phyloP scores from a whole-genome alignment of 2,329 filamentous ascomycete species.

The Neurospora crassa region DNA sequence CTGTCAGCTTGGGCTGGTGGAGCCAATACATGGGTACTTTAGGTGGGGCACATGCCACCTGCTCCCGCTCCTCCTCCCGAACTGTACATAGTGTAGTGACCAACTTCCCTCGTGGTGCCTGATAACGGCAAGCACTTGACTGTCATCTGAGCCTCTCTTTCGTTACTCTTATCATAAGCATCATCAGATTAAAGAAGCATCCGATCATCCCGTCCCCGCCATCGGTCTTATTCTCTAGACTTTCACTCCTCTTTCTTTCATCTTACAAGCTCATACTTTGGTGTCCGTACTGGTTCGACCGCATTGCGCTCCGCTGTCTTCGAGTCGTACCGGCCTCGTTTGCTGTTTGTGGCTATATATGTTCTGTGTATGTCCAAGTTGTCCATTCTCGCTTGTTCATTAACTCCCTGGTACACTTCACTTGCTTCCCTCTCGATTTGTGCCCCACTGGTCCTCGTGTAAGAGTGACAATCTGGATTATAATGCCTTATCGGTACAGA shows the following conservation, averaged over 20 bases:
- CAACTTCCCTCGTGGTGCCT: not conserved
- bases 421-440: not conserved
- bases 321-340: not conserved
- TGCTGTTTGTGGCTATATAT: not conserved
- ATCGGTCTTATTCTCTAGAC: not conserved
- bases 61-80: not conserved
- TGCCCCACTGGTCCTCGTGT: not conserved
- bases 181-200: not conserved
- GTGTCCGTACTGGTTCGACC: not conserved
- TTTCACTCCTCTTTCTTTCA: not conserved
- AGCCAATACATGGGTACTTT: not conserved
- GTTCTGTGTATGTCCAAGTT: not conserved
- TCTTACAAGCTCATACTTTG: not conserved
- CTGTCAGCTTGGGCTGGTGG: not conserved
- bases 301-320: not conserved
- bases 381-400: no score
- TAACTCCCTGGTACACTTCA: not conserved
- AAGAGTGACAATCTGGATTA: not conserved
- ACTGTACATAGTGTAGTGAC: not conserved
- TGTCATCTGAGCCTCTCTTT: not conserved
- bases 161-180: not conserved
- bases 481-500: not conserved
- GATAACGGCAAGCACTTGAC: not conserved
- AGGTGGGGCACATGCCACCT: not conserved
- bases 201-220: not conserved